Percentiles rank a stretch among this genome's conserved stretches.
These are phyloP conservation scores for Catharanthus roseus DNA, from an alignment of 257 asterid genomes.

Conservation along the genomic window DNA sequence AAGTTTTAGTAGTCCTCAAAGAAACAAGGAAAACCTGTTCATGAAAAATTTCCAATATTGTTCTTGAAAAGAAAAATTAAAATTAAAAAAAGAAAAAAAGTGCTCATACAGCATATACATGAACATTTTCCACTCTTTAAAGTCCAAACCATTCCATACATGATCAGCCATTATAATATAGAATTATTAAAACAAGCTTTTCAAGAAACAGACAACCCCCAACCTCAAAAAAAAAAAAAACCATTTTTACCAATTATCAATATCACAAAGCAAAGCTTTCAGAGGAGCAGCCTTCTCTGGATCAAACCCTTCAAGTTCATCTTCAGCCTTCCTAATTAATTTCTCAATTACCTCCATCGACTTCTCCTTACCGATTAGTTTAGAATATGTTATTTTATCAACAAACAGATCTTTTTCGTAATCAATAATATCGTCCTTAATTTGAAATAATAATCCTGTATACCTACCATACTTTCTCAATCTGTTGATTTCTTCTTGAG, in stretches of 20 bases:
- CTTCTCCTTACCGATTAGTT: slow-evolving; percentile 30
- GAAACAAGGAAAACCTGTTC: too few relatives aligned
- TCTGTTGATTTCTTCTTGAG: slow-evolving; percentile 3
- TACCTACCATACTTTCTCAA: slow-evolving; percentile 10
- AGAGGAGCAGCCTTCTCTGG: slow-evolving; percentile 35
- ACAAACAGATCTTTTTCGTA: slow-evolving; percentile 21
- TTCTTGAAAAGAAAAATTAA: too few relatives aligned
- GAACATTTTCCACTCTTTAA: too few relatives aligned
- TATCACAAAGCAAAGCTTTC: slow-evolving; percentile 30
- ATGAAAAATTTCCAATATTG: too few relatives aligned
- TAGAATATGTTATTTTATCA: slow-evolving; percentile 33
- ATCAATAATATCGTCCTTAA: slow-evolving; percentile 17
- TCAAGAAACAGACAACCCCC: neutral
- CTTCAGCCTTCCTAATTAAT: slow-evolving; percentile 31
- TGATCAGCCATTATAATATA: too few relatives aligned
- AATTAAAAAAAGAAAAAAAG: too few relatives aligned
- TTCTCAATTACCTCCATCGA: slow-evolving; percentile 28
- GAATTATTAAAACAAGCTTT: too few relatives aligned
- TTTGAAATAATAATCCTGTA: slow-evolving; percentile 16
- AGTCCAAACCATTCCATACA: too few relatives aligned
- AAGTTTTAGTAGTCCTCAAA: too few relatives aligned
- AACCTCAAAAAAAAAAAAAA: neutral
- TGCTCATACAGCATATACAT: too few relatives aligned
- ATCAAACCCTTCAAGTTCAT: slow-evolving; percentile 33
- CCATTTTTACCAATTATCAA: slow-evolving; percentile 18